Base-by-base conservation (phyloP, 2,329 filamentous ascomycete species). In the Paracorniculantispora psalliotae region DNA sequence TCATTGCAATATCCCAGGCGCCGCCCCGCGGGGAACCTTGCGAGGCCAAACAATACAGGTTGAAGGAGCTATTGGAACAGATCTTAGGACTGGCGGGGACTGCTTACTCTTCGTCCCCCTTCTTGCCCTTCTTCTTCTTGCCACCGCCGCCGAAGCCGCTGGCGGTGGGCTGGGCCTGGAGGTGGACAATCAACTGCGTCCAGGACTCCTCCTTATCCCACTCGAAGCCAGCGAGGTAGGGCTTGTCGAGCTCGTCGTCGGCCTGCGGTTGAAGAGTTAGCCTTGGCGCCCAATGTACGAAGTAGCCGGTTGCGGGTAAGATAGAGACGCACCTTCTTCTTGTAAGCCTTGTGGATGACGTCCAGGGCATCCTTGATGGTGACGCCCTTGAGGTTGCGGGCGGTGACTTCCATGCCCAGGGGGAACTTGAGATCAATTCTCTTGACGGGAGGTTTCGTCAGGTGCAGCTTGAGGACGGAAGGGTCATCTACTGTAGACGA, bases 361-460 rank as follows among this genome's bases (percentile, higher is more conserved):
- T 97, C 92, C 73, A 96, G 73, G 60, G 92, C 92, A 75, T 97
- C 93, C 81, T 97, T 97, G 81, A 97, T 93, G 59, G 93, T 97
- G 66, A 97, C 92, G 59, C 93, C 93, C 76, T 92, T 93, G 68
- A 92, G 79, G 77, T 97, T 97, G 70, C 93, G 85, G 71, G 92
- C 93, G 33, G 89, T 90, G 65, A 97, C 90, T 70, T 93, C 87
- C 59, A 94, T 83, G 54, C 93, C 93, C 56, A 96, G 80, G 17
- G 91, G 90, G 81, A 96, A 96, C 76, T 92, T 86, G 49, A 97
- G 82, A 76, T 96, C 92, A 75, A 97, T 93, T 80, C 91, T 93
- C 83, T 94, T 96, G 74, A 97, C 85, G 35, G 89, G 87, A 50
- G 93, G 93, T 62, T 78, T 87, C 67, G 90, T 88, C 66, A 97